Conservation (phyloP, 495 filamentous ascomycete genomes). For the Trichocladium antarcticum region DNA sequence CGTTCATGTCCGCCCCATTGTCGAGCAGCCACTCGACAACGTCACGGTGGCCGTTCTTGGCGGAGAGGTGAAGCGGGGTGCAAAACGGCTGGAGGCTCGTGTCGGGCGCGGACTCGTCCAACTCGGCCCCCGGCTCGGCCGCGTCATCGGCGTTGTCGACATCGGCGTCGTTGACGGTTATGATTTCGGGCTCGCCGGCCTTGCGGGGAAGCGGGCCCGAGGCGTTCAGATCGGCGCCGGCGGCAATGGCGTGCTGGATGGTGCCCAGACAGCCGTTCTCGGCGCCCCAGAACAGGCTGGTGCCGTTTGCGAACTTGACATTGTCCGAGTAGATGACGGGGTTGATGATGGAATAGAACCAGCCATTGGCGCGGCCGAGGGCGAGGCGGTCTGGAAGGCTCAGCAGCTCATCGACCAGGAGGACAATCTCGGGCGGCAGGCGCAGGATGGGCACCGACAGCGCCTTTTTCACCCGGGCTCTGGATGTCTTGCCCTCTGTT, state of each 20-base stretch:
- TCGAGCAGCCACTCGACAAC: conserved; percentile 25
- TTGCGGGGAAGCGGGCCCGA: conserved; percentile 13
- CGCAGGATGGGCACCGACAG: conserved; percentile 9
- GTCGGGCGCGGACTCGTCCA: background rate
- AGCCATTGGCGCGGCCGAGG: conserved; percentile 11
- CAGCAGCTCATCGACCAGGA: conserved; percentile 21
- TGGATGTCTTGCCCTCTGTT: conserved; percentile 6
- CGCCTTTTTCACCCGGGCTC: conserved; percentile 1
- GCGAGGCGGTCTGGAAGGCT: conserved; percentile 12
- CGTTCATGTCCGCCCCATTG: conserved; percentile 24
- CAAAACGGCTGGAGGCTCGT: conserved; percentile 10
- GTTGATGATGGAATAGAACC: conserved; percentile 15
- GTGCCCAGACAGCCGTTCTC: conserved; percentile 19
- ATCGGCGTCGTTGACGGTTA: background rate
- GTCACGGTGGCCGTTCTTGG: conserved; percentile 22
- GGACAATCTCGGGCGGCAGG: conserved; percentile 20
- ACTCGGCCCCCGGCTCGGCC: conserved; percentile 1
- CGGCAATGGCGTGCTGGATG: conserved; percentile 17
- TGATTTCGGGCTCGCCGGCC: background rate
- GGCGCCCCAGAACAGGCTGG: conserved; percentile 19
- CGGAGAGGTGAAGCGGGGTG: conserved; percentile 27
- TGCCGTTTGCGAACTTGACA: conserved; percentile 6
- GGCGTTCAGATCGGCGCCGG: conserved; percentile 19
- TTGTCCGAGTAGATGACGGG: conserved; percentile 18
- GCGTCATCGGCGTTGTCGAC: background rate